A percentile compares a stretch with the other conserved stretches of the same genome.
Conservation (phyloP, 306 rosid genomes). For the Cucumis cinereus region DNA sequence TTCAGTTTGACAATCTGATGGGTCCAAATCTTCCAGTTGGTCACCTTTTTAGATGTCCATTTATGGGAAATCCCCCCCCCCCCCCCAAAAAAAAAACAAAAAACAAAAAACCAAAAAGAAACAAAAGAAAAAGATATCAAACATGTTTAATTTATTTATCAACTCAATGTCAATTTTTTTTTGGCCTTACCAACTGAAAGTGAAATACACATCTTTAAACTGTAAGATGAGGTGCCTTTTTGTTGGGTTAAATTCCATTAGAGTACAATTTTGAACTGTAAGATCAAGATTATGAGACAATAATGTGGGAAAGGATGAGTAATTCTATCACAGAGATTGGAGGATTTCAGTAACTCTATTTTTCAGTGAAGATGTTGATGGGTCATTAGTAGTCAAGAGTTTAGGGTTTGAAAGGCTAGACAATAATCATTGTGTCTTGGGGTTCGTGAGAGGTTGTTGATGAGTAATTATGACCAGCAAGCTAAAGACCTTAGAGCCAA, state of each 20-base stretch:
- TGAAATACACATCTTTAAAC: background rate
- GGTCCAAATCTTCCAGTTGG: background rate
- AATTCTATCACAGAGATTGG: background rate
- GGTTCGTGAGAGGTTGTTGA: slow-evolving; percentile 12
- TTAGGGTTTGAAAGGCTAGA: slow-evolving; percentile 26
- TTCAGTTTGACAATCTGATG: background rate
- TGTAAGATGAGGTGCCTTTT: background rate
- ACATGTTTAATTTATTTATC: background rate
- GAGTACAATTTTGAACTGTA: background rate
- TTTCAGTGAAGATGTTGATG: slow-evolving; percentile 35
- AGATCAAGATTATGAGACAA: background rate
- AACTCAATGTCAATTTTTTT: background rate
- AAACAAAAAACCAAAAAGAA: too few species aligned
- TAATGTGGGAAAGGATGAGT: slow-evolving; percentile 12
- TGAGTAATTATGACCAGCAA: background rate
- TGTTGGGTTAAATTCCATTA: background rate
- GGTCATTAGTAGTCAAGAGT: slow-evolving; percentile 18
- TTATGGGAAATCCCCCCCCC: background rate
- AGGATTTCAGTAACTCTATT: slow-evolving; percentile 9
- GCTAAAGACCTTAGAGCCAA: background rate
- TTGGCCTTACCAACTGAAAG: background rate
- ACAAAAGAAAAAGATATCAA: background rate
- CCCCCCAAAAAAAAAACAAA: too few species aligned
- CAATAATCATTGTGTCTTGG: slow-evolving; percentile 28
- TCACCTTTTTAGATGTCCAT: background rate